Base-by-base conservation (phyloP, 1,139 yeast genomes). In the Hemisphaericaspora lyxosophila region DNA sequence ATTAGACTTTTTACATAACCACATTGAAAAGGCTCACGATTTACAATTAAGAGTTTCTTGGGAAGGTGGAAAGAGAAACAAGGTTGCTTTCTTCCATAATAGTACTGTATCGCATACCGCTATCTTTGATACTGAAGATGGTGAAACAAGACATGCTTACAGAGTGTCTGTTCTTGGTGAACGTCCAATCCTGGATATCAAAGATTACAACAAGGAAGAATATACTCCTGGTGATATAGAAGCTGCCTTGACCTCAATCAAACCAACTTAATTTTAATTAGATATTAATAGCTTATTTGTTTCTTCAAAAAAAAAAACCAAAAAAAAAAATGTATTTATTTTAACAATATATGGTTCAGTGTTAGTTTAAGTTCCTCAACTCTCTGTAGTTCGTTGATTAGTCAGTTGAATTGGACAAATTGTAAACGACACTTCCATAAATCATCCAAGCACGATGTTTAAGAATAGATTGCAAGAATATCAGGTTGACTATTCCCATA, bases 31-130 rank as follows among this genome's bases (percentile, higher is more conserved):
- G 41, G 59, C 77, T 14, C 73, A 70, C 36, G 84, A 78, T 50
- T 65, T 78, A 46, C 82, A 77, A 45, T 67, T 74, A 44, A 67
- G 84, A 54, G 80, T 77, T 14, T 70, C 62, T 47, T 78, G 82
- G 81, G 80, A 76, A 51, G 36, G 42, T 12, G 49, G 49, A 28
- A 33, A 34, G 29, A 75, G 75, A 35, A 72, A 70, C 26, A 63
- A 82, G 18, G 79, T 78, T 31, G 80, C 75, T 15, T 69, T 76
- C 35, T 78, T 73, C 73, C 73, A 68, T 42, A 70, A 70, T 57
- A 62, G 74, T 54, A 60, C 70, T 42, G 61, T 65, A 5, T 64
- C 64, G 20, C 74, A 69, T 47, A 57, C 70, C n/a, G 73, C 74
- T 12, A 60, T 64, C 29, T 57, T 65, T 40, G 75, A 69, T 50